A percentile compares a stretch with the other conserved stretches of the same genome.
phyloP scores from a whole-genome alignment of 2,329 filamentous ascomycete species.

The Epicoccum sorghinum region DNA sequence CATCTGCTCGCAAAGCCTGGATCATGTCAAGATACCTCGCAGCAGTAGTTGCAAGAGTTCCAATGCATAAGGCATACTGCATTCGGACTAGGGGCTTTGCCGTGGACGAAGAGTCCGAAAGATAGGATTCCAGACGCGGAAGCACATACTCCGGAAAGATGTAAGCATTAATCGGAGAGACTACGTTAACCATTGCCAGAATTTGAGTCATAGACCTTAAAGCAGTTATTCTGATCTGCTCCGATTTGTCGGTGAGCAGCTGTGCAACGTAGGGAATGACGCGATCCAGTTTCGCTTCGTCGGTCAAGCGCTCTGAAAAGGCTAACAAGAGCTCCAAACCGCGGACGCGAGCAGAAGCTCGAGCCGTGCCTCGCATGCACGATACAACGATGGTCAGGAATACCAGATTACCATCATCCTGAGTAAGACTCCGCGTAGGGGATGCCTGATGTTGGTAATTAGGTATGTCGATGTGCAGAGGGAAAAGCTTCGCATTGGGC shows the following conservation, averaged over 20 bases:
- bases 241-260: conserved; percentile 79
- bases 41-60: conserved; percentile 84
- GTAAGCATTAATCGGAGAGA: conserved; percentile 75
- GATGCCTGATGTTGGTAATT: conserved; percentile 77
- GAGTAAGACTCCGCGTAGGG: conserved; percentile 64
- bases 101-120: conserved; percentile 52
- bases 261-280: conserved; percentile 89
- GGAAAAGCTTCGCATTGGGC: conserved; percentile 68
- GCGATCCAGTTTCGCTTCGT: conserved; percentile 93
- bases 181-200: conserved; percentile 79
- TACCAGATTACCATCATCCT: conserved; percentile 89
- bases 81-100: conserved; percentile 77
- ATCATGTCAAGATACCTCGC: conserved; percentile 88
- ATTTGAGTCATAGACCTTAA: conserved; percentile 88
- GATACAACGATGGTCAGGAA: conserved; percentile 89
- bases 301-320: conserved; percentile 87
- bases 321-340: conserved; percentile 91
- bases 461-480: conserved; percentile 83
- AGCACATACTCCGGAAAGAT: conserved; percentile 72
- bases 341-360: conserved; percentile 83
- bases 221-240: conserved; percentile 84
- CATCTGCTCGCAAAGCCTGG: conserved; percentile 83
- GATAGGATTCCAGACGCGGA: conserved; percentile 63
- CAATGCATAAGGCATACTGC: conserved; percentile 91
- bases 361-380: conserved; percentile 85